Conservation (phyloP, 1,284 basidiomycete species). For the Rhodofomes roseus region DNA sequence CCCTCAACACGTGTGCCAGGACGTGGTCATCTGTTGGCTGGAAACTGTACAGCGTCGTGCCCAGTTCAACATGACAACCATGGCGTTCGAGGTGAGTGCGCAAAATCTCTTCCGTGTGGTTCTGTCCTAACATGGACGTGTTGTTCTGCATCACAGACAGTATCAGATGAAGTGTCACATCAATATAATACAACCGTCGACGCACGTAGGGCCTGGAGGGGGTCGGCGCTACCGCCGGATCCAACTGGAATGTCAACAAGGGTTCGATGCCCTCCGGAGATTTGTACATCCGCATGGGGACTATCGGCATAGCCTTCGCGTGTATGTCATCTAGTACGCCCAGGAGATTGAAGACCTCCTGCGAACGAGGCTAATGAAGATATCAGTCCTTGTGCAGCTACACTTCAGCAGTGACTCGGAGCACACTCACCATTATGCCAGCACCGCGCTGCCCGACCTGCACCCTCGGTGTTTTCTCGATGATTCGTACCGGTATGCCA, state of each 20-base stretch:
- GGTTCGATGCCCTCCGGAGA: conserved; percentile 16
- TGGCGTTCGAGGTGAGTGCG: conserved; percentile 24
- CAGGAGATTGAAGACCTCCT: conserved; percentile 19
- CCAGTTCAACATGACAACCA: conserved; percentile 27
- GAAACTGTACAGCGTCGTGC: conserved; percentile 24
- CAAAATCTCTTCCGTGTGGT: conserved; percentile 26
- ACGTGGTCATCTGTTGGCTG: conserved; percentile 25
- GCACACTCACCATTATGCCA: conserved; percentile 23
- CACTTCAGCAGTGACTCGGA: too few species aligned
- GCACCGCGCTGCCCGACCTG: conserved; percentile 24
- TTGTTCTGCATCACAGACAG: conserved; percentile 1
- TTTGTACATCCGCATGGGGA: conserved; percentile 13
- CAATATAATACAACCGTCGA: conserved; percentile 5
- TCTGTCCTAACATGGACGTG: conserved; percentile 24
- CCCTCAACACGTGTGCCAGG: conserved; percentile 11
- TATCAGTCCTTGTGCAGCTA: too few species aligned
- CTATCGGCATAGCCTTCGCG: background rate
- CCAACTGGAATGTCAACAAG: conserved; percentile 8
- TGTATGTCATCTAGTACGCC: conserved; percentile 14
- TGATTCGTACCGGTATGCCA: conserved; percentile 30
- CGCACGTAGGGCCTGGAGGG: conserved; percentile 21
- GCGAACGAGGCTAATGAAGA: conserved; percentile 14
- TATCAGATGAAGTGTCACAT: background rate
- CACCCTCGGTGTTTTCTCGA: conserved; percentile 27
- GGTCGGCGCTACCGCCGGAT: conserved; percentile 8